These are phyloP conservation scores for Eragrostis curvula DNA, from an alignment of 176 grass and related monocot genomes.

Conservation along the genomic window DNA sequence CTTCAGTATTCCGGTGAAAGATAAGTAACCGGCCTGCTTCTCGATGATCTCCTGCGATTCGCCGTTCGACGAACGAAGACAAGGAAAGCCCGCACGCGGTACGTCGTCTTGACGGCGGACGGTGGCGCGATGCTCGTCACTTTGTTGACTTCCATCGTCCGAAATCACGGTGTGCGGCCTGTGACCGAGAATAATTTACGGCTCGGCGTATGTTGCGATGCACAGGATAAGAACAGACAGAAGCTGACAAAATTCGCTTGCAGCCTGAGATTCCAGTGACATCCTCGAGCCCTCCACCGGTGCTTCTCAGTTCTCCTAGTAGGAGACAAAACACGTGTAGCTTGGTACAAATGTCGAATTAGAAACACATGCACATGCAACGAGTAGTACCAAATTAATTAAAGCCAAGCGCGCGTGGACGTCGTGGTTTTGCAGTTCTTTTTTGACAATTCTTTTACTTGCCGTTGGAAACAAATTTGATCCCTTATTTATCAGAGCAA, in stretches of 20 bases:
- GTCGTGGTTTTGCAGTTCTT: too few species aligned
- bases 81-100: not conserved
- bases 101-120: not conserved
- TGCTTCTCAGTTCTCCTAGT: not conserved
- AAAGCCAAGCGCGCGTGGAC: too few species aligned
- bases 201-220: too few species aligned
- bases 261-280: not conserved
- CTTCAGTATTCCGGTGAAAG: not conserved
- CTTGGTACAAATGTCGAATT: too few species aligned
- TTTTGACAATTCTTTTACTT: too few species aligned
- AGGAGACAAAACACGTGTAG: not conserved
- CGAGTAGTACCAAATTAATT: too few species aligned
- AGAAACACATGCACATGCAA: too few species aligned
- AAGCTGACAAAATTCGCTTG: not conserved
- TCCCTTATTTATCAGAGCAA: too few species aligned
- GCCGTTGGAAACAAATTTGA: too few species aligned
- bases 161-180: conserved; percentile 6
- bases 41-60: not conserved
- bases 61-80: conserved; percentile 10
- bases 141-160: conserved; percentile 29
- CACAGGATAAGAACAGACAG: not conserved
- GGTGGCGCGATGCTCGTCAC: not conserved
- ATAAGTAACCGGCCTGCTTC: not conserved
- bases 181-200: too few species aligned
- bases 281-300: not conserved